phyloP scores from a whole-genome alignment of 306 rosid genomes.

The Delonix regia region DNA sequence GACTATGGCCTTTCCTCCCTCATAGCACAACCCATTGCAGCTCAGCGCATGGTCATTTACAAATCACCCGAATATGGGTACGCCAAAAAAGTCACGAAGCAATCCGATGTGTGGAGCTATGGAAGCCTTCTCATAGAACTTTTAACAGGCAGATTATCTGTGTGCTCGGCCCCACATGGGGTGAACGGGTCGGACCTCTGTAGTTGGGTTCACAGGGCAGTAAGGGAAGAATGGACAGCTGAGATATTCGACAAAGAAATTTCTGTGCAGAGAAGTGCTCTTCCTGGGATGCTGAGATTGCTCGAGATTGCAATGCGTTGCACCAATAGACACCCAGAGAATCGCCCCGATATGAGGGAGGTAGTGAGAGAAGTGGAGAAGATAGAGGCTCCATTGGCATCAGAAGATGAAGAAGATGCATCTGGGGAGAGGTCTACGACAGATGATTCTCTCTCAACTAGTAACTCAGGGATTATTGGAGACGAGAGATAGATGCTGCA shows the following conservation, averaged over 20 bases:
- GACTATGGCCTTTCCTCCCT: slow-evolving; percentile 69
- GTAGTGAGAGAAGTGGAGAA: slow-evolving; percentile 64
- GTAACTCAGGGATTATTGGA: slow-evolving; percentile 43
- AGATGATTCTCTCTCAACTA: slow-evolving; percentile 38
- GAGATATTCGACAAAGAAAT: slow-evolving; percentile 80
- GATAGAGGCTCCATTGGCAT: slow-evolving; percentile 31
- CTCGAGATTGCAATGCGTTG: slow-evolving; percentile 74
- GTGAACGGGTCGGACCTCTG: slow-evolving; percentile 58
- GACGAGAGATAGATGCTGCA: slow-evolving; percentile 44
- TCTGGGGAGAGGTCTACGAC: slow-evolving; percentile 59
- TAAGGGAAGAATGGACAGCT: slow-evolving; percentile 90
- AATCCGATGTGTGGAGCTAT: slow-evolving; percentile 84
- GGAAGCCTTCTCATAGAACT: slow-evolving; percentile 78
- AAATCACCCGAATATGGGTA: slow-evolving; percentile 64
- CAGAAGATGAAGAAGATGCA: slow-evolving; percentile 53
- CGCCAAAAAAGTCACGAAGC: slow-evolving; percentile 53
- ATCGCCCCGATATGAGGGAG: slow-evolving; percentile 69
- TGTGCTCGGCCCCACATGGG: slow-evolving; percentile 57
- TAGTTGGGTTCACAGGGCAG: slow-evolving; percentile 76
- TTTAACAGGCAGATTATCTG: slow-evolving; percentile 65
- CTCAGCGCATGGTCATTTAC: slow-evolving; percentile 62
- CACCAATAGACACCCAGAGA: slow-evolving; percentile 59
- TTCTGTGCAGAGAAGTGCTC: slow-evolving; percentile 43
- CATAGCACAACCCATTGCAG: slow-evolving; percentile 70
- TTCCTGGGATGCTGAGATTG: slow-evolving; percentile 69